Evolutionary conservation across 2,329 filamentous ascomycete species (phyloP).

Genomic region (Venturia oleaginea): DNA sequence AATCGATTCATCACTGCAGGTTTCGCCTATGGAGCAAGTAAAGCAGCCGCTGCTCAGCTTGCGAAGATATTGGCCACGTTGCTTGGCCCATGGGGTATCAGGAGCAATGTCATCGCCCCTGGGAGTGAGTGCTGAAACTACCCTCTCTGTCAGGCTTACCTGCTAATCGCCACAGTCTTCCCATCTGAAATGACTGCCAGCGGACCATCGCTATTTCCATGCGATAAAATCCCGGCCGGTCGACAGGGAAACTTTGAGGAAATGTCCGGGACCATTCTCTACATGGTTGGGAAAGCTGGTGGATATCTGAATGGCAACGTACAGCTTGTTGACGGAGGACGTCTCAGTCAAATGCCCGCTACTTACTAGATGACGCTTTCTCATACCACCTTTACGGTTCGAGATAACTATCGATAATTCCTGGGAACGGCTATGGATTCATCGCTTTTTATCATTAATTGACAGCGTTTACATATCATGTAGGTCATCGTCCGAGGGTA

Average conservation of each 20-base stretch:
- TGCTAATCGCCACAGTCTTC: constrained; percentile 19
- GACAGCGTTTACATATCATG: no score
- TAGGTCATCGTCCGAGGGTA: no score
- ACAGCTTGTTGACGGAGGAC: constrained; percentile 39
- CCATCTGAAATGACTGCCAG: constrained; percentile 38
- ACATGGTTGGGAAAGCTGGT: constrained; percentile 42
- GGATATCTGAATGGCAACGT: constrained; percentile 47
- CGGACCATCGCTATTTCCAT: constrained; percentile 23
- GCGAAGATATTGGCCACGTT: constrained; percentile 36
- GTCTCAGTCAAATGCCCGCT: constrained; percentile 26
- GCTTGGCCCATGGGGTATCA: constrained; percentile 35
- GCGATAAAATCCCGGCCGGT: constrained; percentile 30
- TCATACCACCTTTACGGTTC: background rate
- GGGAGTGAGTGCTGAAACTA: constrained; percentile 25
- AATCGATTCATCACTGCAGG: constrained; percentile 30
- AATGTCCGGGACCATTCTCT: constrained; percentile 41
- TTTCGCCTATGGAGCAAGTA: constrained; percentile 36
- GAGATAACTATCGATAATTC: background rate
- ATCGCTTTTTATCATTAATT: background rate
- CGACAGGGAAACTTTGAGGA: constrained; percentile 36
- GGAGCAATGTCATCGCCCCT: constrained; percentile 39
- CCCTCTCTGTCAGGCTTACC: constrained; percentile 1
- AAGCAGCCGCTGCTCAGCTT: constrained; percentile 36
- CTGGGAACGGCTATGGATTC: no score
- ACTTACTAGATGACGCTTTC: constrained; percentile 21